Percentiles rank a stretch among this genome's conserved stretches.
phyloP scores from a whole-genome alignment of 768 basidiomycete genomes.

The Suillus ampliporus region DNA sequence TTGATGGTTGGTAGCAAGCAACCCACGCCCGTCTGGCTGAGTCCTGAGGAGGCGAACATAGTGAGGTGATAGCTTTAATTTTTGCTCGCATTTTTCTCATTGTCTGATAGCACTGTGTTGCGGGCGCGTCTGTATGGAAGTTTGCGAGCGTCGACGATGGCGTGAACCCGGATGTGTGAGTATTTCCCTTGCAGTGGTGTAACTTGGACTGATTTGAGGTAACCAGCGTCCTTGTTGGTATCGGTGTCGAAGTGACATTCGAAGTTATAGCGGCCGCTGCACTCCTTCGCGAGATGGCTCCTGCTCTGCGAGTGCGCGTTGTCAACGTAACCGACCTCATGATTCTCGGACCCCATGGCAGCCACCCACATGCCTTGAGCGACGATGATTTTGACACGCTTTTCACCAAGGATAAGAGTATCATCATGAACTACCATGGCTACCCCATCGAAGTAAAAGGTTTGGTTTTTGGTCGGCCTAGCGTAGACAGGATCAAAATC shows the following conservation, averaged over 20 bases:
- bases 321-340: constrained; percentile 92
- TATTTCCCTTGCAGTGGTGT: neutral
- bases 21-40: constrained; percentile 79
- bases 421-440: constrained; percentile 88
- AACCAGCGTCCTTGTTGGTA: constrained; percentile 76
- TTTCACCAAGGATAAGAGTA: constrained; percentile 70
- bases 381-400: constrained; percentile 66
- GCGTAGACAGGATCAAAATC: constrained; percentile 56
- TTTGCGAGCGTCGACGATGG: constrained; percentile 80
- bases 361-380: constrained; percentile 77
- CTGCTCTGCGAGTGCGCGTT: constrained; percentile 80
- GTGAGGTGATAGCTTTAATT: constrained; percentile 38
- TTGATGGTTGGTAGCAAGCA: constrained; percentile 91
- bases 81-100: constrained; percentile 10
- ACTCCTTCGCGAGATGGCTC: constrained; percentile 71
- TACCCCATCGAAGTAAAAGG: constrained; percentile 77
- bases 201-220: constrained; percentile 4
- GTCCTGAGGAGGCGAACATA: constrained; percentile 73
- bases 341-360: constrained; percentile 71
- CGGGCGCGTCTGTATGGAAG: constrained; percentile 88
- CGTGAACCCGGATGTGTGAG: constrained; percentile 72
- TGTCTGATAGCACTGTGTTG: constrained; percentile 73
- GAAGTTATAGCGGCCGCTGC: constrained; percentile 89
- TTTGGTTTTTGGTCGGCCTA: constrained; percentile 60
- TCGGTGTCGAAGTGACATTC: constrained; percentile 87